Conservation (phyloP, 2,329 filamentous ascomycete species). For the Diaporthe sp. region DNA sequence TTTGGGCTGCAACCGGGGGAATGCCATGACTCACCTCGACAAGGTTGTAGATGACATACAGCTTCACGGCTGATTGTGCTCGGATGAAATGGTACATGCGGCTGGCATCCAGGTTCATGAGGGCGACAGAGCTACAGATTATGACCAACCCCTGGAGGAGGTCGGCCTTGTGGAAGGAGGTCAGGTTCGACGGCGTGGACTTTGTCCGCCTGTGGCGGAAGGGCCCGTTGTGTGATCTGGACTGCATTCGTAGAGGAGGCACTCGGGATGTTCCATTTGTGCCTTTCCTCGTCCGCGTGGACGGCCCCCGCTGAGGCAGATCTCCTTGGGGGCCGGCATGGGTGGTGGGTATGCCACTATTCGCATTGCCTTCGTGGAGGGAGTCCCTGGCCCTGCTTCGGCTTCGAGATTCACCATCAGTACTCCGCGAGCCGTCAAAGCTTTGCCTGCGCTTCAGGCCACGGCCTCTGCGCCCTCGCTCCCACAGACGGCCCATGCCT, state of each 20-base stretch:
- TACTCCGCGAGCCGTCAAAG: constrained; percentile 47
- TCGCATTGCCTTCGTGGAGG: constrained; percentile 18
- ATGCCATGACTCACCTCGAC: constrained; percentile 73
- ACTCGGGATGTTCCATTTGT: constrained; percentile 24
- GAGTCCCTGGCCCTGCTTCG: constrained; percentile 47
- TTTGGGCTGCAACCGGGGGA: background rate
- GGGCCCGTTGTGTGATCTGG: constrained; percentile 50
- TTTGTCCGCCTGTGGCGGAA: constrained; percentile 80
- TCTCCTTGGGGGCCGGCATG: background rate
- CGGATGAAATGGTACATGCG: constrained; percentile 98
- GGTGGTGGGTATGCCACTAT: constrained; percentile 10
- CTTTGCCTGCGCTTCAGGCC: constrained; percentile 48
- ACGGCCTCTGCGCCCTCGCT: constrained; percentile 65
- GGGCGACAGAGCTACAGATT: constrained; percentile 83
- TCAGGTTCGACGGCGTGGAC: constrained; percentile 86
- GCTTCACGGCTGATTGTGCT: constrained; percentile 95
- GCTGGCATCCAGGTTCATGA: constrained; percentile 94
- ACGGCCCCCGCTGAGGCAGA: constrained; percentile 29
- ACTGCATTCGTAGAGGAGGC: constrained; percentile 46
- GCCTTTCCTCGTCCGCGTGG: constrained; percentile 24
- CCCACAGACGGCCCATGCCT: constrained; percentile 85
- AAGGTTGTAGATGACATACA: constrained; percentile 99
- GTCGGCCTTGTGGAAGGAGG: constrained; percentile 94
- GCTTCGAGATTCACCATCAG: constrained; percentile 58
- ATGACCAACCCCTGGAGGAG: constrained; percentile 92